phyloP scores from a whole-genome alignment of 345 rosid species.

The Hirschfeldia incana region DNA sequence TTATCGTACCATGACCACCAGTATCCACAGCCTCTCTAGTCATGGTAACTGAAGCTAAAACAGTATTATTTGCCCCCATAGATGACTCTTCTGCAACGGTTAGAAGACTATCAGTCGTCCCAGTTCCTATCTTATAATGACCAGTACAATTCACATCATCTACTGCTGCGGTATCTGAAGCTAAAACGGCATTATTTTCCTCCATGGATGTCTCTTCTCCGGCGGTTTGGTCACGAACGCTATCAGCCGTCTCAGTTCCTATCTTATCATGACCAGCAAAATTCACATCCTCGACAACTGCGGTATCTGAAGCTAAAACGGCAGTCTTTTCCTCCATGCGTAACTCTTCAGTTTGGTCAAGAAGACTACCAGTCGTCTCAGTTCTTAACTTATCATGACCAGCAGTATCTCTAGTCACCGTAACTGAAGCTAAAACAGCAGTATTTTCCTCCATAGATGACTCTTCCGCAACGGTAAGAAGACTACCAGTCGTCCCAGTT shows the following conservation, averaged over 20 bases:
- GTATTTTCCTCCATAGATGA: conserved; percentile 40
- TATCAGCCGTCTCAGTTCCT: neutral
- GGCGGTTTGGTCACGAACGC: conserved; percentile 10
- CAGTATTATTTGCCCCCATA: conserved; percentile 39
- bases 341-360: conserved; percentile 36
- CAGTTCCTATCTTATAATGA: conserved; percentile 28
- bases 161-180: conserved; percentile 30
- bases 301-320: conserved; percentile 34
- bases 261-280: neutral
- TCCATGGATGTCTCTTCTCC: conserved; percentile 41
- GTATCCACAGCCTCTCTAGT: conserved; percentile 32
- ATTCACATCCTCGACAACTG: conserved; percentile 27
- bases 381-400: neutral
- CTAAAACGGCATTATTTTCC: conserved; percentile 38
- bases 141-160: conserved; percentile 35
- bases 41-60: conserved; percentile 34
- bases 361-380: neutral
- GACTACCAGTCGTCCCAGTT: conserved; percentile 35
- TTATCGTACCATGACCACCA: neutral
- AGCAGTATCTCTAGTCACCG: conserved; percentile 29
- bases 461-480: conserved; percentile 36
- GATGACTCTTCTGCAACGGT: conserved; percentile 40
- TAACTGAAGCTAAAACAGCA: conserved; percentile 38
- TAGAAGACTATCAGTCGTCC: conserved; percentile 34
- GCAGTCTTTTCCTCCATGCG: neutral